Percentiles rank a stretch among this genome's conserved stretches.
These are phyloP conservation scores for Naganishia kalamii DNA, from an alignment of 768 basidiomycete genomes.

Conservation along the genomic window DNA sequence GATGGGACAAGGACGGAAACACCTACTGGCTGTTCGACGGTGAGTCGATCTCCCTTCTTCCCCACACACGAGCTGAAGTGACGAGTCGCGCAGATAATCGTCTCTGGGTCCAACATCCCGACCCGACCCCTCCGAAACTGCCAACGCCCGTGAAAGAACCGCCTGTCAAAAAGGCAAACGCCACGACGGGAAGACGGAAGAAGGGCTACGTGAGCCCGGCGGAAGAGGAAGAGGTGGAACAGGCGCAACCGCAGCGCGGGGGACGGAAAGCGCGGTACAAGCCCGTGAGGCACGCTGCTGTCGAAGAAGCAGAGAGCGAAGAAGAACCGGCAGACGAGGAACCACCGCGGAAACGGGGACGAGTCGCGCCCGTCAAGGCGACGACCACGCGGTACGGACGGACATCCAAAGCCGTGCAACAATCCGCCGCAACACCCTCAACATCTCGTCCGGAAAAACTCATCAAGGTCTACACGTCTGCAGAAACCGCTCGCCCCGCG, in stretches of 20 bases:
- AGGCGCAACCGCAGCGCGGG: conserved; percentile 24
- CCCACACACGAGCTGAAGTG: background rate
- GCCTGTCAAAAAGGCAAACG: conserved; percentile 26
- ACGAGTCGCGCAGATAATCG: conserved; percentile 35
- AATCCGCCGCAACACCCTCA: too few relatives aligned
- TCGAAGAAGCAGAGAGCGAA: conserved; percentile 21
- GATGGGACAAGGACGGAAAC: conserved; percentile 46
- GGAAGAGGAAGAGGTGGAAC: background rate
- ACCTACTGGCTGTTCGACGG: conserved; percentile 47
- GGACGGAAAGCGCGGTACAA: conserved; percentile 18
- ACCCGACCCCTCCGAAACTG: conserved; percentile 33
- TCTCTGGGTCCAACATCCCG: conserved; percentile 42
- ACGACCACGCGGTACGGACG: background rate
- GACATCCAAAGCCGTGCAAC: background rate
- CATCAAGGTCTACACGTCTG: too few relatives aligned
- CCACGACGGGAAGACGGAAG: conserved; percentile 24
- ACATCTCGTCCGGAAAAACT: too few relatives aligned
- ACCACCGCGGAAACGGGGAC: background rate
- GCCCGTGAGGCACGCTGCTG: conserved; percentile 5
- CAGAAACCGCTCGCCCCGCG: background rate
- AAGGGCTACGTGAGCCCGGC: background rate
- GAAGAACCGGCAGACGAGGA: background rate
- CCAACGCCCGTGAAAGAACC: background rate
- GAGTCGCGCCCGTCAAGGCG: background rate
- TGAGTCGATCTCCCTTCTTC: conserved; percentile 17